Percentiles rank a stretch among this genome's conserved stretches.
phyloP scores from a whole-genome alignment of 345 rosid species.

The Anastatica hierochuntica region DNA sequence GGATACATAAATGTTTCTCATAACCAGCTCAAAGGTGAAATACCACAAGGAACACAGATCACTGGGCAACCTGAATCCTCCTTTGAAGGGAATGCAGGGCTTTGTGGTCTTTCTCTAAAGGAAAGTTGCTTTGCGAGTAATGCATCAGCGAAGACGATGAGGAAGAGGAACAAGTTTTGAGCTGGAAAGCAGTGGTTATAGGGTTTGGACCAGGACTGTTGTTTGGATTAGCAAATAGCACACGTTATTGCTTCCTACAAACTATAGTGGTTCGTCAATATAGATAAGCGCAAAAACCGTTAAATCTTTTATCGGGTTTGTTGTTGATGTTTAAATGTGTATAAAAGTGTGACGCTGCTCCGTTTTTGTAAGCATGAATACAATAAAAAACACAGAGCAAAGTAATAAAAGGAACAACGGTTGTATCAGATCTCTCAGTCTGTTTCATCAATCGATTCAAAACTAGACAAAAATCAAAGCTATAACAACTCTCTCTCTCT shows the following conservation, averaged over 20 bases:
- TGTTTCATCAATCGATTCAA: slow-evolving; percentile 2
- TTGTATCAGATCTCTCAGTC: slow-evolving; percentile 1
- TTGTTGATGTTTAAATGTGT: neutral
- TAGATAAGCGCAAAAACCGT: neutral
- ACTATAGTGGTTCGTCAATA: neutral
- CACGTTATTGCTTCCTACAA: too few species aligned
- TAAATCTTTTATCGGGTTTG: neutral
- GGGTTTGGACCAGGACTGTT: slow-evolving; percentile 1
- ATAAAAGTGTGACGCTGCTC: neutral
- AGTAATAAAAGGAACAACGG: neutral
- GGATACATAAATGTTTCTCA: neutral
- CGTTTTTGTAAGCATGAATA: neutral
- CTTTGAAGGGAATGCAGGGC: neutral
- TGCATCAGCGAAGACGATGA: neutral
- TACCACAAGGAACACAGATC: slow-evolving; percentile 2
- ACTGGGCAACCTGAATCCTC: neutral
- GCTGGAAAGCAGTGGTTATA: slow-evolving; percentile 6
- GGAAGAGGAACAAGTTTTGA: neutral
- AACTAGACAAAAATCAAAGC: neutral
- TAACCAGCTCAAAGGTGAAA: neutral
- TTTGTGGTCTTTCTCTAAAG: neutral
- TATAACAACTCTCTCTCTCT: too few species aligned
- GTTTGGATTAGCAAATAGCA: neutral
- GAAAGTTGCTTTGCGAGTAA: neutral
- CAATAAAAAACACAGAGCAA: neutral